These are phyloP conservation scores for Dacryopinax primogenitus DNA, from an alignment of 768 basidiomycete species.

Conservation along the genomic window DNA sequence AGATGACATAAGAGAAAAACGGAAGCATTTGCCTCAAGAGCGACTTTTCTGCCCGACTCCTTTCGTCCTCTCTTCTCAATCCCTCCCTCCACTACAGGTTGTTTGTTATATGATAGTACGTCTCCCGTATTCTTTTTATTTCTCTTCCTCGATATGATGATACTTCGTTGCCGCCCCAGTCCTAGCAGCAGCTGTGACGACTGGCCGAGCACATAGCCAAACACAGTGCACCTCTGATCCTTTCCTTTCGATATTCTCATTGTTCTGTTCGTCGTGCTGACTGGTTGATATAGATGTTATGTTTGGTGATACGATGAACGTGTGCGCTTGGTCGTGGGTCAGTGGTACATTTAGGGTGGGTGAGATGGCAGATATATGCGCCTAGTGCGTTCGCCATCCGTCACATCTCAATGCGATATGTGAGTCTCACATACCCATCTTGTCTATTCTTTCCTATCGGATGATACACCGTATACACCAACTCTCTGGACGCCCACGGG, in stretches of 20 bases:
- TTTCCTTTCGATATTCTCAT: not conserved
- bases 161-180: constrained; percentile 8
- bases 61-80: too few species aligned
- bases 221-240: constrained; percentile 5
- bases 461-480: constrained; percentile 3
- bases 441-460: not conserved
- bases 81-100: too few species aligned
- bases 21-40: too few species aligned
- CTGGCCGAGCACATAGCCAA: constrained; percentile 6
- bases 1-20: too few species aligned
- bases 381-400: not conserved
- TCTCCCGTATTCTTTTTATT: not conserved
- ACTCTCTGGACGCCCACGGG: constrained; percentile 35
- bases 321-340: too few species aligned
- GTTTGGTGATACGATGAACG: not conserved
- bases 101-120: not conserved
- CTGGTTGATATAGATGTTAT: not conserved
- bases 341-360: too few species aligned
- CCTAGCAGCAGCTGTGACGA: constrained; percentile 1
- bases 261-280: not conserved
- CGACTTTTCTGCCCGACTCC: too few species aligned
- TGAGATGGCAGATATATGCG: not conserved
- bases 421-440: not conserved
- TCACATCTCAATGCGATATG: not conserved
- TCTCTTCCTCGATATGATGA: not conserved